A percentile compares a stretch with the other conserved stretches of the same genome.
These are phyloP conservation scores for Phytophthora citricola DNA, from an alignment of 352 stramenopile species.

Conservation along the genomic window DNA sequence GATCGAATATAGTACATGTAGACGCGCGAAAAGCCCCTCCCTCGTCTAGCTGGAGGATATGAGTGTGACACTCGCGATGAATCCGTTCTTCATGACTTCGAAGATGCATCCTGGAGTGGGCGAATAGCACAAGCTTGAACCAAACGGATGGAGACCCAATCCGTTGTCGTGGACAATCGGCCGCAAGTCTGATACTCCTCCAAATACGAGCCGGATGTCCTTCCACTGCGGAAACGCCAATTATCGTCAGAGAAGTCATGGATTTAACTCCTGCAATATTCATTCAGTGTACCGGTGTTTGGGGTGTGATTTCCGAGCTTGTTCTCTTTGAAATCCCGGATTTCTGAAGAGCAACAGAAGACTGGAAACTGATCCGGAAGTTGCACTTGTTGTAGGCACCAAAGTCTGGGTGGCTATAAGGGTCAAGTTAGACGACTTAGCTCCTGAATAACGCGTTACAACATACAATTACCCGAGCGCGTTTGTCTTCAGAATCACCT, in stretches of 20 bases:
- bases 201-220: constrained; percentile 70
- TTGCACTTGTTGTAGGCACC: constrained; percentile 89
- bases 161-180: constrained; percentile 84
- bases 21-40: not conserved
- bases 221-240: constrained; percentile 55
- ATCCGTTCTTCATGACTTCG: constrained; percentile 85
- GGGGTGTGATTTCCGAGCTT: constrained; percentile 61
- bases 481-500: constrained; percentile 87
- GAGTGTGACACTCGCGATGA: constrained; percentile 77
- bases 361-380: constrained; percentile 71
- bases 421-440: too few relatives aligned
- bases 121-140: constrained; percentile 81
- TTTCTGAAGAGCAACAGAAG: constrained; percentile 46
- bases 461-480: constrained; percentile 55
- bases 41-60: constrained; percentile 28
- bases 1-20: constrained; percentile 6
- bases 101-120: constrained; percentile 78
- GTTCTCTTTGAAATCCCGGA: constrained; percentile 53
- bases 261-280: not conserved
- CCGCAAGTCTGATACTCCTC: constrained; percentile 50
- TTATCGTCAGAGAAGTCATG: constrained; percentile 2
- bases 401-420: constrained; percentile 75
- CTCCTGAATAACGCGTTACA: too few relatives aligned
- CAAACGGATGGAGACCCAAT: constrained; percentile 78
- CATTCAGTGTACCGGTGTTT: constrained; percentile 58